These are phyloP conservation scores for Aspergillus tanneri DNA, from an alignment of 2,329 filamentous ascomycete species.

Conservation along the genomic window DNA sequence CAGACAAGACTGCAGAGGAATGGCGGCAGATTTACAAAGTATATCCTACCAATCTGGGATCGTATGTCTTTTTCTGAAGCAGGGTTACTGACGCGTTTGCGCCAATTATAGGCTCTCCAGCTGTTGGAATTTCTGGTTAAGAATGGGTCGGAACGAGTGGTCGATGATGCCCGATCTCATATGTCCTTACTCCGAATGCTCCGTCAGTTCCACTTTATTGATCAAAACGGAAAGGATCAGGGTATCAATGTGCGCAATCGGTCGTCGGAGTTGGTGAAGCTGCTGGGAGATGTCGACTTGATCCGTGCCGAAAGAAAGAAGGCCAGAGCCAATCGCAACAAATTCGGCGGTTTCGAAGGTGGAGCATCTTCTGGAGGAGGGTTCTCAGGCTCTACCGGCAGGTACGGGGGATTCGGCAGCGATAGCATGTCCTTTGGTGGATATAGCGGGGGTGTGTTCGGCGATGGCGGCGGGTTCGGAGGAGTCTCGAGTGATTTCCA, in stretches of 20 bases:
- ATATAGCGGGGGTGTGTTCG: constrained; percentile 76
- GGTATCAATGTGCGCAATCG: constrained; percentile 96
- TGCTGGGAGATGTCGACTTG: constrained; percentile 70
- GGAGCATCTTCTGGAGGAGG: constrained; percentile 62
- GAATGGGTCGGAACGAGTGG: constrained; percentile 94
- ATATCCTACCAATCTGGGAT: constrained; percentile 11
- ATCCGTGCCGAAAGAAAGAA: constrained; percentile 73
- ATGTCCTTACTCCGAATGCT: constrained; percentile 97
- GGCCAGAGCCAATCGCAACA: constrained; percentile 82
- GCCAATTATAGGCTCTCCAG: constrained; percentile 64
- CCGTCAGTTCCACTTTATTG: constrained; percentile 95
- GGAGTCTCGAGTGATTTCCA: constrained; percentile 72
- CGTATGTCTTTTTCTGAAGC: neutral
- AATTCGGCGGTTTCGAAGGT: constrained; percentile 92
- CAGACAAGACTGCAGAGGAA: constrained; percentile 95
- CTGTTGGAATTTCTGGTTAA: constrained; percentile 96
- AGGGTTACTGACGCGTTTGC: neutral
- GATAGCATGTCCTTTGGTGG: constrained; percentile 66
- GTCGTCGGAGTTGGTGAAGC: constrained; percentile 89
- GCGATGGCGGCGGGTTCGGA: constrained; percentile 92
- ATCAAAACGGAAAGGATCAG: constrained; percentile 96
- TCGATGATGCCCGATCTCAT: constrained; percentile 94
- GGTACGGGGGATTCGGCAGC: constrained; percentile 90
- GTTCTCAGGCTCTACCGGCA: constrained; percentile 55
- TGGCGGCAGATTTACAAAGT: constrained; percentile 99